Base-by-base conservation (phyloP, 768 basidiomycete species). In the Psilocybe subaeruginosa region DNA sequence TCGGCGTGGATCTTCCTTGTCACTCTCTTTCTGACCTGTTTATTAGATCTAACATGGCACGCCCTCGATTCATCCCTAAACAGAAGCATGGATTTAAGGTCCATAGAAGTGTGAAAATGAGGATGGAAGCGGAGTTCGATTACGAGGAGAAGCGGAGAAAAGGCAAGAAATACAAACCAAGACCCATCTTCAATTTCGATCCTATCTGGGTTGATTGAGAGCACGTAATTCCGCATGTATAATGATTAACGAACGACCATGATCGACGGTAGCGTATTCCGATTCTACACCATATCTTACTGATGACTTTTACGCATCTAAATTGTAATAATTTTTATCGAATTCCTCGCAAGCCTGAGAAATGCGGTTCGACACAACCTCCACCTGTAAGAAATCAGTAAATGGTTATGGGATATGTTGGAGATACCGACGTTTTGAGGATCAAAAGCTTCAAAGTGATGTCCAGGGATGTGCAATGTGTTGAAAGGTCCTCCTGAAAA, bases 371-470 rank as follows among this genome's bases (percentile, higher is more conserved):
- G 68, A 69, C 35, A 65, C 63, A 2, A 37, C n/a, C 6, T 3
- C 17, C 27, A 69, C 58, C 68, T 69, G 37, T 23, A 33, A 53
- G 3, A 49, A 33, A 48, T 37, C 23, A 8, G 41, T 50, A 33
- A 61, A 6, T 14, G 54, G 2, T 3, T 19, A 30, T 53, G 14
- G 14, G 8, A 16, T 8, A 17, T 4, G n/a, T 2, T 14, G 39
- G 17, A 53, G 9, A 29, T 1, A 68, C 76, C 9, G 63, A 90
- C 90, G 67, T 87, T 81, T 8, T 64, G 61, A 8, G 71, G 61
- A 49, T 80, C 74, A 68, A 91, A 91, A 0, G 82, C 76, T 63
- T 81, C 70, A 61, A 91, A 90, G 63, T 91, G 90, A 69, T 90
- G 72, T 0, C 90, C 90, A 0, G 88, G 85, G 3, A 91, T 83